Base-by-base conservation (phyloP, 2,329 filamentous ascomycete species). In the Shiraia bambusicola region DNA sequence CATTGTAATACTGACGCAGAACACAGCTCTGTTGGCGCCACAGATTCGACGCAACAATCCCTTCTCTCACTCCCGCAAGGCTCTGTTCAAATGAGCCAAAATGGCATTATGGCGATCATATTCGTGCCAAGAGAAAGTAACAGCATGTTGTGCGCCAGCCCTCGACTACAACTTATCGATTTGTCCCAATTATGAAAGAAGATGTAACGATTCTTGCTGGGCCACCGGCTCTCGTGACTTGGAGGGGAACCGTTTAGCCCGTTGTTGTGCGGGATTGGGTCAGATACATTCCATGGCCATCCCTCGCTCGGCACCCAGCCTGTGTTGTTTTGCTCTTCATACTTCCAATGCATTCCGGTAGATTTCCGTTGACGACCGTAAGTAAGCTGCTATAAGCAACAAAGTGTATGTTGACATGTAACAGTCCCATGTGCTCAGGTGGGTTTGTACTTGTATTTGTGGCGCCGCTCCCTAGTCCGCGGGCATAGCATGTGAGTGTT, bases 321-420 rank as follows among this genome's bases (percentile, higher is more conserved):
- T 35, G 28, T 39, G 33, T 58, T 62, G 53, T 61, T 59, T 56
- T 60, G 49, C 48, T 47, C 43, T 50, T 48, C 58, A 62, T 63
- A 48, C 61, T 56, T 45, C 42, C 11, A 31, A 49, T 50, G 45
- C 67, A 70, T 71, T 70, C 67, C 67, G 51, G 22, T 14, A 42
- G 32, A 19, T 47, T 59, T 63, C 58, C 61, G 64, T 49, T 58
- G 64, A 61, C 64, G 55, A 70, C 65, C 44, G 32, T 44, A 38
- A 53, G 57, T 63, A 63, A 48, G 58, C 50, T 39, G 41, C 45
- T 37, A 50, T 48, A 54, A 49, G 59, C 34, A 56, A 49, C 58
- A 63, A 40, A 59, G 63, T 47, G 47, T 58, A 60, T 64, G 58
- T 63, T 60, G 59, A 61, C 52, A 43, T 47, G 41, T 28, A 13